Conservation (phyloP, 441 rosid genomes). For the Euphorbia celastroides region DNA sequence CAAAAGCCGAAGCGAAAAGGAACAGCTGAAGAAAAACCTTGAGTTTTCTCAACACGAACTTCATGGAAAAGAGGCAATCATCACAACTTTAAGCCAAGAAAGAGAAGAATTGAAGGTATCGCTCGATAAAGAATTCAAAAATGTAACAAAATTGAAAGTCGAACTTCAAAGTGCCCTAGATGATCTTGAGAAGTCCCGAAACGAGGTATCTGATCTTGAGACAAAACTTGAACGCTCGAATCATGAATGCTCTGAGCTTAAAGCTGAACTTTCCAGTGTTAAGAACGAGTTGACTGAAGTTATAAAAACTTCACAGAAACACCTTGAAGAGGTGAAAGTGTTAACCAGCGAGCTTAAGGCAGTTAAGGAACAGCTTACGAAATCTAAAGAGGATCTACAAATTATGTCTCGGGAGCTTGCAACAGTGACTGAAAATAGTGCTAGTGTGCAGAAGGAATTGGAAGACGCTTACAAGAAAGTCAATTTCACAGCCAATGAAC, state of each 20-base stretch:
- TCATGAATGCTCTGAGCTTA: conserved; percentile 43
- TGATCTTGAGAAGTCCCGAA: conserved; percentile 43
- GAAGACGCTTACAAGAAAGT: conserved; percentile 51
- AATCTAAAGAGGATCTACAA: conserved; percentile 45
- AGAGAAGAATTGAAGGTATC: conserved; percentile 43
- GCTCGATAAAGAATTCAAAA: conserved; percentile 43
- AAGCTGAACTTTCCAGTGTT: conserved; percentile 51
- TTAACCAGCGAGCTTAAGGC: conserved; percentile 45
- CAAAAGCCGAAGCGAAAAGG: conserved; percentile 48
- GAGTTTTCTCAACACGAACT: conserved; percentile 35
- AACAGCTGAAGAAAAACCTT: conserved; percentile 45
- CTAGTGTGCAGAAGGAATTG: conserved; percentile 56
- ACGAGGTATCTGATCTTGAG: conserved; percentile 49
- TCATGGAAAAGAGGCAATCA: conserved; percentile 28
- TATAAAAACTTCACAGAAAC: conserved; percentile 31
- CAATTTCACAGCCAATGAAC: conserved; percentile 48
- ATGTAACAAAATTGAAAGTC: conserved; percentile 39
- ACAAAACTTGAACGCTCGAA: conserved; percentile 47
- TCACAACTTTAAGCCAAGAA: conserved; percentile 47
- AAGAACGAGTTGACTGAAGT: conserved; percentile 47
- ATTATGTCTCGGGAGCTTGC: conserved; percentile 38
- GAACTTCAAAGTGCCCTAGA: conserved; percentile 50
- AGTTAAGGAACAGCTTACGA: conserved; percentile 44
- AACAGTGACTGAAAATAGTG: conserved; percentile 40
- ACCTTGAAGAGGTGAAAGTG: conserved; percentile 42